Conservation (phyloP, 2,329 filamentous ascomycete genomes). For the Cladophialophora psammophila region DNA sequence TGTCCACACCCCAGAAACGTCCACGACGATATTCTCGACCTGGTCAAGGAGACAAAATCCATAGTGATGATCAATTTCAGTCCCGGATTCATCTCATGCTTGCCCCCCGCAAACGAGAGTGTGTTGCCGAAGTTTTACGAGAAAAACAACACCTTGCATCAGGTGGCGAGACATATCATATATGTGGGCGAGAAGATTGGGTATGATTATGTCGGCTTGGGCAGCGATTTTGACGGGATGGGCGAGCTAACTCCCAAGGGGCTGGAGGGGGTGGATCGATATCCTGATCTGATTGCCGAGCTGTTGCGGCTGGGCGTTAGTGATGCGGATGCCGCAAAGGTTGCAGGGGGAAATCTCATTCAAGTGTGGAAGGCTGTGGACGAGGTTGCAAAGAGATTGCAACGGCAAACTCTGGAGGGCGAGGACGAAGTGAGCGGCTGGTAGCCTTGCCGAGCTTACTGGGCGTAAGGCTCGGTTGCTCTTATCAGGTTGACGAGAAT, state of each 20-base stretch:
- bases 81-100: constrained; percentile 82
- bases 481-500: background rate
- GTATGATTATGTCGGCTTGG: constrained; percentile 85
- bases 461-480: background rate
- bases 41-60: constrained; percentile 75
- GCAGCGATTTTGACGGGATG: constrained; percentile 85
- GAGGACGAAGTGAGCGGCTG: constrained; percentile 50
- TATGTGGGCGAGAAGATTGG: constrained; percentile 85
- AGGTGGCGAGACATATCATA: constrained; percentile 80
- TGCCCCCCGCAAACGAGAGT: constrained; percentile 62
- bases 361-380: constrained; percentile 86
- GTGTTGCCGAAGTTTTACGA: constrained; percentile 74
- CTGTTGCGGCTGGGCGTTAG: constrained; percentile 76
- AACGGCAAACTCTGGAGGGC: constrained; percentile 59
- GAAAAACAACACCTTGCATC: constrained; percentile 73
- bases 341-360: constrained; percentile 81
- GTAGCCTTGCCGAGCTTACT: constrained; percentile 11
- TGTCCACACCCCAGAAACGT: constrained; percentile 93
- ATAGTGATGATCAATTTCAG: constrained; percentile 92
- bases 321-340: constrained; percentile 74
- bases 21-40: constrained; percentile 78
- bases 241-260: constrained; percentile 66
- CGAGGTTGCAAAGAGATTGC: constrained; percentile 70
- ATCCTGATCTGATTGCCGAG: constrained; percentile 78
- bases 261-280: constrained; percentile 84